A percentile compares a stretch with the other conserved stretches of the same genome.
Evolutionary conservation across 1,284 basidiomycete genomes (phyloP).

Genomic region (Ustilago lituana): DNA sequence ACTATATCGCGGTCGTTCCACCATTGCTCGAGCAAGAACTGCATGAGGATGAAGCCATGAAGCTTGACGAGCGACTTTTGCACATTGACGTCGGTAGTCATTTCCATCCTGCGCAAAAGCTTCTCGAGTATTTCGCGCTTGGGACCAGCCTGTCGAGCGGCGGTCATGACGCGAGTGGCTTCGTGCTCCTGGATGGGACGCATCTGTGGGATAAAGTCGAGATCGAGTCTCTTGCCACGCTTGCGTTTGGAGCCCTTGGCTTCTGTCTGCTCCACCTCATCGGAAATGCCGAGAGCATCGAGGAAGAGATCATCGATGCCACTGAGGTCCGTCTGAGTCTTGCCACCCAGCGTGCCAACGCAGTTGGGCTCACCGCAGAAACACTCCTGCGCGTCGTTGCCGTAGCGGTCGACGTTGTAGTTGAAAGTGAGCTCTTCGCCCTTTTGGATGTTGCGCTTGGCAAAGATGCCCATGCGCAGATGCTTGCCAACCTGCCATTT

Average conservation of each 20-base stretch:
- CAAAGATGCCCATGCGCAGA: slow-evolving; percentile 98
- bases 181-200: slow-evolving; percentile 81
- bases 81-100: slow-evolving; percentile 82
- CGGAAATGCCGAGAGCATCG: slow-evolving; percentile 94
- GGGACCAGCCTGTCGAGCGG: slow-evolving; percentile 83
- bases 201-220: slow-evolving; percentile 80
- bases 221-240: slow-evolving; percentile 90
- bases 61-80: slow-evolving; percentile 88
- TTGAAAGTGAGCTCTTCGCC: slow-evolving; percentile 98
- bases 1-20: slow-evolving; percentile 78
- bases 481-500: slow-evolving; percentile 95
- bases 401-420: slow-evolving; percentile 99
- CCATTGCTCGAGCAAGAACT: slow-evolving; percentile 84
- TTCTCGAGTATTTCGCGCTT: slow-evolving; percentile 85
- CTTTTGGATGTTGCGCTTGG: slow-evolving; percentile 81
- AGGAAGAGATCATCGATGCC: slow-evolving; percentile 94
- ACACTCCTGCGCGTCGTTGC: slow-evolving; percentile 93
- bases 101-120: slow-evolving; percentile 85
- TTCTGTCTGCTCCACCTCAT: slow-evolving; percentile 80
- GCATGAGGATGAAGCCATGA: slow-evolving; percentile 93
- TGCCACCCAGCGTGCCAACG: slow-evolving; percentile 94
- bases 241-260: slow-evolving; percentile 90
- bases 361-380: slow-evolving; percentile 97
- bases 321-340: slow-evolving; percentile 95
- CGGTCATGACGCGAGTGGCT: slow-evolving; percentile 88